Base-by-base conservation (phyloP, 2,329 filamentous ascomycete species). In the Aspergillus nomiae region DNA sequence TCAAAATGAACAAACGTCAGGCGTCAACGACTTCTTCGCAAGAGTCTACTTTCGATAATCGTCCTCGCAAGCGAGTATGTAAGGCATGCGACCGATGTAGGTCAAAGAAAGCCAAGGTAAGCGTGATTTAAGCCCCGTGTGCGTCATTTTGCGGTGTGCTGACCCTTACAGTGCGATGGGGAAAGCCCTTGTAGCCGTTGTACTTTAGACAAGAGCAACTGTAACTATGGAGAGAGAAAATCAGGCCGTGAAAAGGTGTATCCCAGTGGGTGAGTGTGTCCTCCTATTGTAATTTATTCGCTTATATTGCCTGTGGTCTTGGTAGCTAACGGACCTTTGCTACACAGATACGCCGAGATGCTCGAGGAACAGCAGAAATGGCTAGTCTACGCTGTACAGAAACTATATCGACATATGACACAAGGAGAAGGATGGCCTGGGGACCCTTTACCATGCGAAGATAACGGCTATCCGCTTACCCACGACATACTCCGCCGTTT, bases 191-290 rank as follows among this genome's bases (percentile, higher is more conserved):
- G 87, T 78, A 83, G 83, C 68, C 80, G 87, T 63, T 89, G 87
- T 76, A 85, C 85, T 71, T 82, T 85, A 64, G 87, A 89, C 74
- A 88, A 89, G 73, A 84, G 85, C 46, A 87, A 88, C 64, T 89
- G 87, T 69, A 84, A 88, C 5, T 89, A 88, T 75, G 87, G 87
- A 36, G 86, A 89, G 72, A 80, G 87, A 60, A 89, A 89, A 74
- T 89, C 88, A 80, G 84, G 85, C 8, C 86, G 88, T 69, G 87
- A 89, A 76, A 89, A 89, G 75, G 84, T 88, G 54, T 89, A 89
- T 74, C 87, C 87, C n/a, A 89, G 89, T 78, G 87, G 87, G 84
- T 89, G 76, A 78, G 83, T 74, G 16, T 30, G 8, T 30, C 3
- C 24, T 30, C 14, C 3, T 8, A 19, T 50, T 11, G 2, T 2